Percentiles rank a stretch among this genome's conserved stretches.
These are phyloP conservation scores for Colletotrichum tabaci DNA, from an alignment of 2,329 filamentous ascomycete genomes.

Conservation along the genomic window DNA sequence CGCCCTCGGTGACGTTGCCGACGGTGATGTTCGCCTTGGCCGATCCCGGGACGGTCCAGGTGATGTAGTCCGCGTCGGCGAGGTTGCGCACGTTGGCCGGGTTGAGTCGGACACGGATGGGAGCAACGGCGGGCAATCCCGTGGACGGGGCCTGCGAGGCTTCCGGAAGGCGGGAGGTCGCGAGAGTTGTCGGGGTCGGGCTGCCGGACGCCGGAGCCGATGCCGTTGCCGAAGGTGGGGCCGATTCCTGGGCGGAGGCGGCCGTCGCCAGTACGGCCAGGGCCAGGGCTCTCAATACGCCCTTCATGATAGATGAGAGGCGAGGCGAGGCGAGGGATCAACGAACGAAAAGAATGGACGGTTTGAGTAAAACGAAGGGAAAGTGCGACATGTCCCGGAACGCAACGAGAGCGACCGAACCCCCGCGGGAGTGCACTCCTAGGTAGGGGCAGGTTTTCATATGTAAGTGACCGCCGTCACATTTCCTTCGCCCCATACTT, in stretches of 20 bases:
- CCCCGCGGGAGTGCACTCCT: too few species aligned
- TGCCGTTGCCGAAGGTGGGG: conserved; percentile 2
- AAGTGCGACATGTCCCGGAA: background rate
- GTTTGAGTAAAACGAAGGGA: conserved; percentile 2
- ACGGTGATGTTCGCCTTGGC: conserved; percentile 28
- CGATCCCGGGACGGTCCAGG: conserved; percentile 41
- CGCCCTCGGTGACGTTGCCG: conserved; percentile 26
- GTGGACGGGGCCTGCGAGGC: conserved; percentile 12
- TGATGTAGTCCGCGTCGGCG: conserved; percentile 37
- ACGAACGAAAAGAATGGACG: conserved; percentile 19
- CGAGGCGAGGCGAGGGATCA: background rate
- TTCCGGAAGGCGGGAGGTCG: conserved; percentile 26
- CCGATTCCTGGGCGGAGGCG: conserved; percentile 23
- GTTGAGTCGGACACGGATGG: conserved; percentile 40
- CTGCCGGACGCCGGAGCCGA: conserved; percentile 1
- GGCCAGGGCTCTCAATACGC: conserved; percentile 22
- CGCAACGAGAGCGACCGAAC: background rate
- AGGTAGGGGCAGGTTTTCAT: background rate
- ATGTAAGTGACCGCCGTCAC: conserved; percentile 18
- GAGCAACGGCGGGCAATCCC: conserved; percentile 19
- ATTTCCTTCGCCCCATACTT: conserved; percentile 24
- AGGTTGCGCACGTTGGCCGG: conserved; percentile 40
- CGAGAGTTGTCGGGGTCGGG: conserved; percentile 8
- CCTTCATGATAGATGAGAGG: conserved; percentile 18
- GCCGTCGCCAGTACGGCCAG: conserved; percentile 19